Conservation (phyloP, 1,284 basidiomycete genomes). For the Cutaneotrichosporon cutaneum region DNA sequence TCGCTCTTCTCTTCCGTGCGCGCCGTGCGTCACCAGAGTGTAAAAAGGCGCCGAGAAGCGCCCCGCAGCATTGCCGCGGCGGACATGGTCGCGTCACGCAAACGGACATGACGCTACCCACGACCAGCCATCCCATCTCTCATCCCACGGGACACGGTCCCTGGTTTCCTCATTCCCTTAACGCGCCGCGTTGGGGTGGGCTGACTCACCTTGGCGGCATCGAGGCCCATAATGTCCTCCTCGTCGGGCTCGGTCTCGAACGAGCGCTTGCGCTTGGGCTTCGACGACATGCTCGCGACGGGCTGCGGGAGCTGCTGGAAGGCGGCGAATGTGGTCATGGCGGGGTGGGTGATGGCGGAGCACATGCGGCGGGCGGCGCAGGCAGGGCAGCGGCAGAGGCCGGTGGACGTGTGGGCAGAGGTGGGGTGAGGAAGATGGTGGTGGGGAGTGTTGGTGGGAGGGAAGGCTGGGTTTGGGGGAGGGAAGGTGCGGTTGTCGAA, state of each 20-base stretch:
- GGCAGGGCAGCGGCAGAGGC: constrained; percentile 1
- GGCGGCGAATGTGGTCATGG: constrained; percentile 29
- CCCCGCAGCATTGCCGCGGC: not conserved
- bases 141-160: not conserved
- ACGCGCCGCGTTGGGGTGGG: not conserved
- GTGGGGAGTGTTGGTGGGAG: not conserved
- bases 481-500: not conserved
- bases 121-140: not conserved
- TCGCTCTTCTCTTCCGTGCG: no score
- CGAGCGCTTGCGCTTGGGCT: constrained; percentile 43
- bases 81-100: not conserved
- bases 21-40: no score
- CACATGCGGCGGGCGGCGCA: constrained; percentile 10
- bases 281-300: constrained; percentile 33
- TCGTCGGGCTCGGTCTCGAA: constrained; percentile 26
- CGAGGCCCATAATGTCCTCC: constrained; percentile 6
- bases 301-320: constrained; percentile 20
- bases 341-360: constrained; percentile 7
- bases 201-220: constrained; percentile 12
- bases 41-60: not conserved
- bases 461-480: not conserved
- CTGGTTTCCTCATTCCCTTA: constrained; percentile 1
- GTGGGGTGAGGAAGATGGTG: not conserved
- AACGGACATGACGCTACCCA: not conserved
- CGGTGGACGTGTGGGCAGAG: not conserved